These are phyloP conservation scores for Exophiala lecanii-corni DNA, from an alignment of 2,329 filamentous ascomycete genomes.

Conservation along the genomic window DNA sequence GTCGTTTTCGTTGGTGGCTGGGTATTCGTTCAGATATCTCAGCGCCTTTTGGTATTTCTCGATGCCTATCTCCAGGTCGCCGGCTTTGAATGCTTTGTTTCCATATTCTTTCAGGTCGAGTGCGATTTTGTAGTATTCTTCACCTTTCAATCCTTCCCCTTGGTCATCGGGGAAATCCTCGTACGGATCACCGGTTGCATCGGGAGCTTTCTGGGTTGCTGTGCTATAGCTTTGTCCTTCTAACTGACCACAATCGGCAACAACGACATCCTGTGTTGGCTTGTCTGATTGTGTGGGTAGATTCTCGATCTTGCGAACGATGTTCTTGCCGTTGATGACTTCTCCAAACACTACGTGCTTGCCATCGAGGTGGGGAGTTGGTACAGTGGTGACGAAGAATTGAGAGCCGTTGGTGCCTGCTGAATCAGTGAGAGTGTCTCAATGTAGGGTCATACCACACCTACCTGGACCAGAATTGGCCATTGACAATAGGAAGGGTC, in stretches of 20 bases:
- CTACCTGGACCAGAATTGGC: constrained; percentile 89
- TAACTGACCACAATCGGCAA: constrained; percentile 83
- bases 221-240: constrained; percentile 63
- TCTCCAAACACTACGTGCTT: constrained; percentile 98
- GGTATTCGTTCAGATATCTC: constrained; percentile 82
- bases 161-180: constrained; percentile 92
- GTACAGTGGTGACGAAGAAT: constrained; percentile 95
- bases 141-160: constrained; percentile 59
- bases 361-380: constrained; percentile 88
- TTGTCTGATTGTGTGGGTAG: constrained; percentile 68
- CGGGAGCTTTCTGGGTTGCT: constrained; percentile 64
- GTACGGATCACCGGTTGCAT: constrained; percentile 82
- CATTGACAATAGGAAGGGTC: constrained; percentile 93
- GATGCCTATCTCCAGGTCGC: constrained; percentile 65
- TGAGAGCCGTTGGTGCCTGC: constrained; percentile 90
- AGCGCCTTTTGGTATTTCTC: constrained; percentile 94
- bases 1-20: constrained; percentile 64
- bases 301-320: constrained; percentile 88
- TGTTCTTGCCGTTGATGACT: constrained; percentile 85
- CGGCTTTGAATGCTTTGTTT: constrained; percentile 84
- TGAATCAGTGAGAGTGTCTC: constrained; percentile 1
- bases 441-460: constrained; percentile 28
- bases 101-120: constrained; percentile 84
- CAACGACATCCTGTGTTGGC: constrained; percentile 71
- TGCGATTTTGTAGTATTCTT: constrained; percentile 71